Evolutionary conservation across 495 filamentous ascomycete species (phyloP), one percentile per base, ranked within the genome.

Genomic region (Daldinia concentrica): DNA sequence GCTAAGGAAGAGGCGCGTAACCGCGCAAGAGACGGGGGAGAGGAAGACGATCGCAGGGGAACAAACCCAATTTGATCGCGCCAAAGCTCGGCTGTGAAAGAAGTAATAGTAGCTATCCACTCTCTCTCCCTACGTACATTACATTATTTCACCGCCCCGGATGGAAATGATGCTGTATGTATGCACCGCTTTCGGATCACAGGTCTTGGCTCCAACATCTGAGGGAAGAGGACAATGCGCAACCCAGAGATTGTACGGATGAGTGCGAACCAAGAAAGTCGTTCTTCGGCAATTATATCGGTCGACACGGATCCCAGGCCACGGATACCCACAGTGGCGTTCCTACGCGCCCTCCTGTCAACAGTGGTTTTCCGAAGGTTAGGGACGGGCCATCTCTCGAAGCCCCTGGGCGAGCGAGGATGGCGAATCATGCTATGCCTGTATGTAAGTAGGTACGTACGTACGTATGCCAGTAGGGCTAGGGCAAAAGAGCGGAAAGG

Each of bases 181-280:
- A 9, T 26, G n/a, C 27, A 14, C 22, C 1, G 24, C 14, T 62
- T 15, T 39, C 15, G 37, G 30, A 54, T 29, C 26, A 29, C 15
- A 37, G 22, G 41, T 15, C 59, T 37, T 48, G 48, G 54, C 56
- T 50, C 45, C 22, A 48, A 57, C 22, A 30, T 15, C 43, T 60
- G 4, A 34, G 17, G 50, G 37, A 24, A 43, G 17, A 58, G 57
- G 50, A 66, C 58, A 58, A 62, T 62, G 62, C 68, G 61, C 29
- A 55, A 55, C 19, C 17, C 19, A 48, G 19, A 48, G 43, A 48
- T 22, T 19, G 43, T 12, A 48, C n/a, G 9, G 3, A 48, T 48
- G 8, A 5, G 34, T 14, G 19, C 17, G 43, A 24, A 22, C 41
- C 41, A 48, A 32, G 11, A 6, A 8, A 32, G 41, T 3, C 58